Evolutionary conservation across 371 early-diverging fungal species (phyloP), one percentile per base, ranked within the genome.

Genomic region (Dentiscutata heterogama): DNA sequence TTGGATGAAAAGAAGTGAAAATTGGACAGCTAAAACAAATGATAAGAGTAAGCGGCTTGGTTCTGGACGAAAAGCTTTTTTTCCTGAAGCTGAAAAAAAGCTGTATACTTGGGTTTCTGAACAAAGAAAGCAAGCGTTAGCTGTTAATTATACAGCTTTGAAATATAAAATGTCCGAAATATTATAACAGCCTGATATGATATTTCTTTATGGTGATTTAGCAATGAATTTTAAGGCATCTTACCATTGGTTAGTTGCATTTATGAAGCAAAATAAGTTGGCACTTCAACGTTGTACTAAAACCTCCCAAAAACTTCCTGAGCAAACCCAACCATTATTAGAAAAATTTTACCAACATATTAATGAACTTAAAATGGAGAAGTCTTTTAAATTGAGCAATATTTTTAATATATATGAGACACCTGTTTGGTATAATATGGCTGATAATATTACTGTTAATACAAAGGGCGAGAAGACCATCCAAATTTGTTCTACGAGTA

Each of bases 1-100:
- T 58, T 76, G 42, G 76, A 42, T 76, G 1, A 60, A 76, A 42
- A 60, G 39, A 60, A 61, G 76, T 76, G 16, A 56, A 60, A 60
- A 58, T 35, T 76, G 61, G 77, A 60, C 29, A 35, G 27, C 11
- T 16, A 42, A 76, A 29, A 51, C 39, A 18, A 76, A 60, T 56
- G 16, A 51, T 11, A 73, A 73, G 50, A 20, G 27, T 42, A n/a
- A 20, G 11, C 58, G n/a, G 27, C 18, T 75, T 60, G 76, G 76
- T 16, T 75, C 76, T n/a, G 58, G 76, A 25, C 29, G 25, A 75
- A 58, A 56, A 31, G 58, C 76, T 18, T 58, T 58, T n/a, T 75
- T 31, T 60, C 58, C 58, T n/a, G 58, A 75, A 29, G 76, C 76
- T 3, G 76, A 75, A 22, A 58, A 56, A 31, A 13, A 31, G 5